phyloP scores from a whole-genome alignment of 306 rosid species.

The Cercis canadensis region DNA sequence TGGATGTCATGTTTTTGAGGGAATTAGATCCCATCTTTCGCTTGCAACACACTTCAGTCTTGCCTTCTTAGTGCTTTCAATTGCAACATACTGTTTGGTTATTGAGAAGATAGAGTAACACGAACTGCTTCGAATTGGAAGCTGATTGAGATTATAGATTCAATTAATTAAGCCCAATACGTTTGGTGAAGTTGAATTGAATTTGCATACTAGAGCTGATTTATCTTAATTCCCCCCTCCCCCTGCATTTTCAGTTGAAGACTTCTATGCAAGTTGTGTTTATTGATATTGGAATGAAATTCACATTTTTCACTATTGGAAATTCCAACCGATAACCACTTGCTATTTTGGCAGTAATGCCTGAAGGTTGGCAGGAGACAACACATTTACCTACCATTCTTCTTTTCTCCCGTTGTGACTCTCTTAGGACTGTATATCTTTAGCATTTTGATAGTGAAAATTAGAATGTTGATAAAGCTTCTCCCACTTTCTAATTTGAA shows the following conservation, averaged over 20 bases:
- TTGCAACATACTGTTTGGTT: neutral
- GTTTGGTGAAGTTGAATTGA: constrained; percentile 1
- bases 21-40: neutral
- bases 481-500: neutral
- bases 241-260: no score
- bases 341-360: constrained; percentile 3
- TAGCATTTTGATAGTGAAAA: neutral
- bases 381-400: no score
- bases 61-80: neutral
- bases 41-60: neutral
- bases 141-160: neutral
- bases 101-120: neutral
- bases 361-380: neutral
- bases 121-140: neutral
- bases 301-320: neutral
- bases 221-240: no score
- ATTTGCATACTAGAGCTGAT: no score
- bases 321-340: neutral
- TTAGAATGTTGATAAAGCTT: neutral
- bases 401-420: neutral
- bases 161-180: neutral
- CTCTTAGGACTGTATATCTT: neutral
- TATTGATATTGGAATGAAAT: constrained; percentile 1
- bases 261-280: no score
- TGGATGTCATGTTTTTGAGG: neutral